A percentile compares a stretch with the other conserved stretches of the same genome.
Evolutionary conservation across 2,329 filamentous ascomycete species (phyloP).

Genomic region (Chaetoscypha palmicola): DNA sequence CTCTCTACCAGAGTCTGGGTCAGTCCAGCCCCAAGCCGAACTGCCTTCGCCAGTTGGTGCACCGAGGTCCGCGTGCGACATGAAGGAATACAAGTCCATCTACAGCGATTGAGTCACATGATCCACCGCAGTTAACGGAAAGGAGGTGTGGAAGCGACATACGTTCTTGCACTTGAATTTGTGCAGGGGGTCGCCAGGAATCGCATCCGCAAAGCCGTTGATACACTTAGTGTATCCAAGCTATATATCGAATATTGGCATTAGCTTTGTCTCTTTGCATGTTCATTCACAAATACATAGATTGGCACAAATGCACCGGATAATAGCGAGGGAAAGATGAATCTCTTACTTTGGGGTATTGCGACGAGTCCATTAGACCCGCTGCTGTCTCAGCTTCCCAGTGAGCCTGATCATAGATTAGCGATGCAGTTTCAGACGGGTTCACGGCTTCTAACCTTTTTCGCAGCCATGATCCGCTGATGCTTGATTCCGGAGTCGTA

Average conservation of each 20-base stretch:
- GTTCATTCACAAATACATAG: not conserved
- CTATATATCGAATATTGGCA: slow-evolving; percentile 5
- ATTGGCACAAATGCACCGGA: too few species aligned
- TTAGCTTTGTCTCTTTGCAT: not conserved
- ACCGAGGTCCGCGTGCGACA: slow-evolving; percentile 46
- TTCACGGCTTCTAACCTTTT: slow-evolving; percentile 4
- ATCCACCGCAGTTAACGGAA: not conserved
- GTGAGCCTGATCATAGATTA: slow-evolving; percentile 24
- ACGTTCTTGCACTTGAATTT: slow-evolving; percentile 39
- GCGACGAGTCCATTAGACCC: slow-evolving; percentile 31
- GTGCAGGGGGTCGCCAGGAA: slow-evolving; percentile 9
- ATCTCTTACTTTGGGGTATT: slow-evolving; percentile 23
- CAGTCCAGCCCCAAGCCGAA: slow-evolving; percentile 38
- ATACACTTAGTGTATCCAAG: slow-evolving; percentile 11
- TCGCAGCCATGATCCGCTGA: slow-evolving; percentile 5
- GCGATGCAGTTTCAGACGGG: not conserved
- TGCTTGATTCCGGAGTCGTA: slow-evolving; percentile 9
- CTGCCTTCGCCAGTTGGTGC: slow-evolving; percentile 34
- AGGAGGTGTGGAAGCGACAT: not conserved
- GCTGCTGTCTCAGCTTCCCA: slow-evolving; percentile 25
- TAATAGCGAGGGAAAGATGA: too few species aligned
- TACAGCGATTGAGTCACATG: slow-evolving; percentile 5
- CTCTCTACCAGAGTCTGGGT: slow-evolving; percentile 39
- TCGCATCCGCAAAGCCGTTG: slow-evolving; percentile 10
- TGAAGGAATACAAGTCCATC: slow-evolving; percentile 50